These are phyloP conservation scores for Meredithiella fracta DNA, from an alignment of 2,329 filamentous ascomycete species.

Conservation along the genomic window DNA sequence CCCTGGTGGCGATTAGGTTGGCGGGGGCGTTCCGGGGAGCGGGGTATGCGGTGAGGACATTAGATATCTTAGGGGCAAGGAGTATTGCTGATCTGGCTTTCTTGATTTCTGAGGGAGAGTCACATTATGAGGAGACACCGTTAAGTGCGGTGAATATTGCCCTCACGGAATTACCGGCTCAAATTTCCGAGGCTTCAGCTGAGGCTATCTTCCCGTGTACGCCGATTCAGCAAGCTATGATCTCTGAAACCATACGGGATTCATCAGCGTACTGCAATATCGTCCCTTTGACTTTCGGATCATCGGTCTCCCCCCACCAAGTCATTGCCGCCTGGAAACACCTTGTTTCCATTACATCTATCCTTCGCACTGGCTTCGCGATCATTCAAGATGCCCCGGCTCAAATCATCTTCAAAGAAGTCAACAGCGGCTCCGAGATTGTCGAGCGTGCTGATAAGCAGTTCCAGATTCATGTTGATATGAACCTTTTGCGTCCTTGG, in stretches of 20 bases:
- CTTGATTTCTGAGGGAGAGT: not conserved
- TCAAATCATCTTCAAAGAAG: slow-evolving; percentile 44
- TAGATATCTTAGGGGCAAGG: slow-evolving; percentile 30
- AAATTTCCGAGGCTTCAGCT: slow-evolving; percentile 14
- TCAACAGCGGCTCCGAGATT: not conserved
- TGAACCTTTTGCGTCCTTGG: not conserved
- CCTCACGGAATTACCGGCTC: not conserved
- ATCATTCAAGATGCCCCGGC: slow-evolving; percentile 36
- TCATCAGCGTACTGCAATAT: slow-evolving; percentile 59
- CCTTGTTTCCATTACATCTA: slow-evolving; percentile 40
- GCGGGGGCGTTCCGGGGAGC: slow-evolving; percentile 44
- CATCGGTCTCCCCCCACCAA: slow-evolving; percentile 20
- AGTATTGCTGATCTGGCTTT: not conserved
- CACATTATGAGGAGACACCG: not conserved
- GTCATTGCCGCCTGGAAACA: slow-evolving; percentile 33
- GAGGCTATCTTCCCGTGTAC: slow-evolving; percentile 46
- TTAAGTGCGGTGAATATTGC: not conserved
- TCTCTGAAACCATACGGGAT: slow-evolving; percentile 51
- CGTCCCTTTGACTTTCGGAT: slow-evolving; percentile 45
- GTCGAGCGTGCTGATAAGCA: not conserved
- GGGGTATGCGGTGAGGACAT: slow-evolving; percentile 39
- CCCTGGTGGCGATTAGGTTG: slow-evolving; percentile 32
- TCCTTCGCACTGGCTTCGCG: slow-evolving; percentile 60
- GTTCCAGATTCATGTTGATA: not conserved
- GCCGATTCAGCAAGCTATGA: slow-evolving; percentile 62